These are phyloP conservation scores for Nicotiana attenuata DNA, from an alignment of 257 asterid genomes.

Conservation along the genomic window DNA sequence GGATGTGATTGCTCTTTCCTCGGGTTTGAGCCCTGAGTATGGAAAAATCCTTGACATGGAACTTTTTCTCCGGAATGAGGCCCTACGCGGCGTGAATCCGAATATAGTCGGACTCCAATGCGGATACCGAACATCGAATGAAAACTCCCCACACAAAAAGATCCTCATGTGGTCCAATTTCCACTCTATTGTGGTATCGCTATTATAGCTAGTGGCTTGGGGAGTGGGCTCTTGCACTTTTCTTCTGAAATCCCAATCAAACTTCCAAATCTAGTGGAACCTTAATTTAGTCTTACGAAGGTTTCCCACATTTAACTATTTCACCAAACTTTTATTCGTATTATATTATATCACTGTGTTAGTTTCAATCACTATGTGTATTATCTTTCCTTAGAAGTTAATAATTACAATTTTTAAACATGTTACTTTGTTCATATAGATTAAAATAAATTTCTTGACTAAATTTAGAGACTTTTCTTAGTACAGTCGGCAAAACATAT, in stretches of 20 bases:
- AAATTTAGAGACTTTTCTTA: neutral
- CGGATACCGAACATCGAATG: too few species aligned
- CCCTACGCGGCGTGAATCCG: too few species aligned
- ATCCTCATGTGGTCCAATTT: neutral
- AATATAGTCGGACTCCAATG: too few species aligned
- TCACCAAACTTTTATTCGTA: conserved; percentile 2
- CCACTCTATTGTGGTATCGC: neutral
- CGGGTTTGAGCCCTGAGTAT: too few species aligned
- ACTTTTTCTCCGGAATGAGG: too few species aligned
- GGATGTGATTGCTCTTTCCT: too few species aligned
- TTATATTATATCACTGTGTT: neutral
- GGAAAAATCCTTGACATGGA: too few species aligned
- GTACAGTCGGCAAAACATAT: neutral
- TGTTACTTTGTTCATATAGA: neutral
- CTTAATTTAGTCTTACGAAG: neutral
- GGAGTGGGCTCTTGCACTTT: neutral
- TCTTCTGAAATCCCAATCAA: neutral
- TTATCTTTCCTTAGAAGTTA: neutral
- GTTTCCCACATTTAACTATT: neutral
- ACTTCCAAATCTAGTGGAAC: neutral
- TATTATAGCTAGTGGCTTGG: neutral
- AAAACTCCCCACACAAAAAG: too few species aligned
- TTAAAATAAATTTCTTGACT: neutral
- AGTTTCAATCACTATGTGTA: neutral
- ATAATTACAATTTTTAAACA: neutral